Evolutionary conservation across 306 rosid genomes (phyloP), one percentile per base, ranked within the genome.

Genomic region (Cyclanthera cordifolia): DNA sequence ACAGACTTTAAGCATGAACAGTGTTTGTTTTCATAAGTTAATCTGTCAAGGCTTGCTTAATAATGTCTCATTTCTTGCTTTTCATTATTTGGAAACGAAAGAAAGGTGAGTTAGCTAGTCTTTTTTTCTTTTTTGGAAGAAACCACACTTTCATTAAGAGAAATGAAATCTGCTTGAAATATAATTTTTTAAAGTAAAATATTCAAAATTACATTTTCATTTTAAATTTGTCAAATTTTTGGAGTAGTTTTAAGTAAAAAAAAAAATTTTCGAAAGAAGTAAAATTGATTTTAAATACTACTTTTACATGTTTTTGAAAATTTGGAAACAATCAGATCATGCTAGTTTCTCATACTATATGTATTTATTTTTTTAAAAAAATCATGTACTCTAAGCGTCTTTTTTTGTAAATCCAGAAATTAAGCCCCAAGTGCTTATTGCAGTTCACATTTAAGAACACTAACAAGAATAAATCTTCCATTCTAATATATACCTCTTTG

Each of bases 401-500:
- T 53, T 23, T 23, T 53, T 11, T 10, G 25, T 23, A 7, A 15
- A 53, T 3, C 59, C 59, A 21, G 3, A 13, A 53, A 11, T 23
- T 10, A 53, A 53, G 41, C 41, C 59, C 59, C 2, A 1, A 23
- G 25, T 1, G 59, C 1, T 4, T 21, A 2, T 53, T 23, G 32
- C 59, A 23, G 30, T 53, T 53, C 32, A 21, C 59, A 23, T 24
- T 37, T 37, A 37, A 37, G 43, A 37, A 37, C 43, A 7, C 60
- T 2, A 15, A 57, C 39, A 11, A 28, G 39, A 57, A 23, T 23
- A 23, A 54, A 57, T 57, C 64, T 57, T 15, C 64, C 43, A 3
- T 28, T 47, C 25, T 49, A 11, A 24, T 13, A 37, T 6, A 59
- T 85, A 93, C 96, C 99, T 83, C 78, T 73, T 82, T 70, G 56